Base-by-base conservation (phyloP, 2,329 filamentous ascomycete genomes). In the Sporothrix protearum region DNA sequence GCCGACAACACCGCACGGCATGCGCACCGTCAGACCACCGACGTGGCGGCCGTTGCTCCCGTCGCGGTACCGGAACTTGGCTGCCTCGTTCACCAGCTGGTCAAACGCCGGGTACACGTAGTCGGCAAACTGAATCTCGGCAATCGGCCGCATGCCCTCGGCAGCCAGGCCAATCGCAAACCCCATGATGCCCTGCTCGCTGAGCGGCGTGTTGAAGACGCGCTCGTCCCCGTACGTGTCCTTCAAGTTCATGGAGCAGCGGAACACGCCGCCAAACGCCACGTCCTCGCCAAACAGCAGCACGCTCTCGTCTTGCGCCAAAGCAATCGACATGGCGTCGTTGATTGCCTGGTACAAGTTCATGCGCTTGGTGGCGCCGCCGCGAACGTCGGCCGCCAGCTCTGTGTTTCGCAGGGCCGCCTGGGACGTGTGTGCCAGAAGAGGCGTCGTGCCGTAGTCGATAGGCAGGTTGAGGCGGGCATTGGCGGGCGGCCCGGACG, bases 311-410 rank as follows among this genome's bases (percentile, higher is more conserved):
- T 97, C 94, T 47, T 91, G 88, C 19, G 91, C 88, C 36, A 99
- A 86, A 30, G 95, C 93, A 72, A 91, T 92, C 28, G 92, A 88
- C 28, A 99, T 85, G 12, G 95, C 94, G 75, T 95, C 90, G 79
- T 98, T 98, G 83, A 99, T 89, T 68, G 96, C 91, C 80, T 97
- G 93, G 83, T 96, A 97, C 49, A 97, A 87, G 81, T 98, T 98
- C 86, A 96, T 91, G 75, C 92, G 91, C 79, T 93, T 93, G 2
- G 93, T 95, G 0, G 90, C 86, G 2, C 71, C 71, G 78, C 89
- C 89, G 75, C 86, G 88, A 39, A 89, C 84, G 25, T 89, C 85
- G 42, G 84, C 78, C 0, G 92, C 85, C 4, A 98, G 87, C 77
- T 97, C 93, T 4, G 87, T 84, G 77, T 91, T 91, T 64, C 85